Percentiles rank a stretch among this genome's conserved stretches.
Conservation (phyloP, 129 eudicot species). For the Chrysanthemum makinoi region DNA sequence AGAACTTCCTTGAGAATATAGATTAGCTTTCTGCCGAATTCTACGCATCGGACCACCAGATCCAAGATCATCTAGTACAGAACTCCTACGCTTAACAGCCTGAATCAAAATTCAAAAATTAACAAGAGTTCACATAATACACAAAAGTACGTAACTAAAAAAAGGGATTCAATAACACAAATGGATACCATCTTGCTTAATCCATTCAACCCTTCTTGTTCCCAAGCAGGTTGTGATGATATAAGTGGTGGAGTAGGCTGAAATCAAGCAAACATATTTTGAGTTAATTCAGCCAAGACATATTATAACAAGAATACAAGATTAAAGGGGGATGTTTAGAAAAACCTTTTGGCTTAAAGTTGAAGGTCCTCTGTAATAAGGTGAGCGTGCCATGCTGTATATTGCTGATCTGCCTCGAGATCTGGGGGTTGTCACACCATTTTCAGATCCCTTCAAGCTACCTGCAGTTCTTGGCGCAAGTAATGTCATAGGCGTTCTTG, state of each 20-base stretch:
- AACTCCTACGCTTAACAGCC: constrained; percentile 84
- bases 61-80: constrained; percentile 70
- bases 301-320: background rate
- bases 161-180: background rate
- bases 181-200: constrained; percentile 37
- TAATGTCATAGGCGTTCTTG: constrained; percentile 45
- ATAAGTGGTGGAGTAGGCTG: constrained; percentile 39
- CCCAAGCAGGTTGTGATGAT: constrained; percentile 41
- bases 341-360: constrained; percentile 37
- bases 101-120: constrained; percentile 23
- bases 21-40: constrained; percentile 75
- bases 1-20: constrained; percentile 39
- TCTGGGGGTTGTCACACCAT: constrained; percentile 62
- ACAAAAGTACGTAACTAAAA: background rate
- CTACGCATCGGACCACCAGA: constrained; percentile 87
- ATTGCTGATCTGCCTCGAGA: constrained; percentile 93
- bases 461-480: constrained; percentile 37
- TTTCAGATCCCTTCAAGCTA: constrained; percentile 37
- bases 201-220: constrained; percentile 38
- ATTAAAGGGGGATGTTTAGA: background rate
- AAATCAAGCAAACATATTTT: constrained; percentile 2
- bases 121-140: background rate
- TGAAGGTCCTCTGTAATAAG: constrained; percentile 55
- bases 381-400: constrained; percentile 87
- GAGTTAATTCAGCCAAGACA: background rate